Evolutionary conservation across 768 basidiomycete species (phyloP), one percentile per base, ranked within the genome.

Genomic region (Mycena maculata): DNA sequence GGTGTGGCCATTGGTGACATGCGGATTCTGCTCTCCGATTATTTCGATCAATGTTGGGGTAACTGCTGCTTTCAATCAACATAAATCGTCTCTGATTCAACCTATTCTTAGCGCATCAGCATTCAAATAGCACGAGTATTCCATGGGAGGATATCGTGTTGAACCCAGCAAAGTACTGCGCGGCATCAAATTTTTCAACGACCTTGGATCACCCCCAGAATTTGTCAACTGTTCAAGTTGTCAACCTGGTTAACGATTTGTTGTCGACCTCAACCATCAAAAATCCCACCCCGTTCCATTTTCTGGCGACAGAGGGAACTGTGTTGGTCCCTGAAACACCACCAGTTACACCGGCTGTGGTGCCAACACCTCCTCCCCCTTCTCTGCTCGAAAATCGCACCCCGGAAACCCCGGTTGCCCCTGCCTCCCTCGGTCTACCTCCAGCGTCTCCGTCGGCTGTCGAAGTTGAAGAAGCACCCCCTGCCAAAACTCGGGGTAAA

Each of bases 1-100:
- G n/a, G 2, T 10, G n/a, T 60, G 3, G 18, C 39, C 2, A 41
- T 60, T 31, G 60, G 16, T 1, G 60, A 60, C 39, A 20, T 60
- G 22, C 48, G 60, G 1, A 22, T 52, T 48, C 36, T 60, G 10
- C 27, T 60, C 12, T 30, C 27, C 25, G 49, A 60, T 41, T 60
- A 60, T 50, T 52, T 60, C 13, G 36, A 60, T 8, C 36, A 60
- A 30, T 60, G 60, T 20, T 60, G 60, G 60, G 60, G 60, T 52
- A 52, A 28, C 5, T 60, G 11, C 20, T 50, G 16, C 22, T 8
- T 42, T 28, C n/a, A 22, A 41, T 30, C n/a, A 13, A 18, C 1
- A 23, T 28, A 5, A 27, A 36, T 15, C 4, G 8, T n/a, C 8
- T n/a, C 58, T 59, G 23, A 58, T 23, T 7, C 7, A 6, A 5